phyloP scores from a whole-genome alignment of 2,329 filamentous ascomycete genomes.

The Allantophomopsis lycopodina region DNA sequence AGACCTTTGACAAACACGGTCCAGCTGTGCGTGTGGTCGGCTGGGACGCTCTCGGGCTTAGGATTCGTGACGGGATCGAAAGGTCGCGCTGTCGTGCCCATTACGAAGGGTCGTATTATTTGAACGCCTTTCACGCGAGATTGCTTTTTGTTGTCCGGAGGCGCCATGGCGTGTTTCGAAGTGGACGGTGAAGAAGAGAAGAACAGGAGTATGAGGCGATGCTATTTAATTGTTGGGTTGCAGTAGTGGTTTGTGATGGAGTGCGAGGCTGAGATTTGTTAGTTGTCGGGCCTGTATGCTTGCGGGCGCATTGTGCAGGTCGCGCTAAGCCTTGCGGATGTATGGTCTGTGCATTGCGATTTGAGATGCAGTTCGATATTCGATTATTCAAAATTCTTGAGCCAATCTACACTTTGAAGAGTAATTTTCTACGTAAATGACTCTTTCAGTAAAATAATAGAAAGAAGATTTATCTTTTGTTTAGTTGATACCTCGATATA shows the following conservation, averaged over 20 bases:
- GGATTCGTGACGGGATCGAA: conserved; percentile 70
- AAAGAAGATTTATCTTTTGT: no score
- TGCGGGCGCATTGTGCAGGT: no score
- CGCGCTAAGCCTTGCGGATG: no score
- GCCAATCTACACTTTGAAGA: no score
- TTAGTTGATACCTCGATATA: no score
- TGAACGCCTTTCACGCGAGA: conserved; percentile 48
- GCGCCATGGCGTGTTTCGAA: conserved; percentile 32
- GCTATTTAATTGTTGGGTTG: conserved; percentile 1
- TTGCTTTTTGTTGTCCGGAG: conserved; percentile 37
- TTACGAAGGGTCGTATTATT: conserved; percentile 52
- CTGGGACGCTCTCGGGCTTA: conserved; percentile 61
- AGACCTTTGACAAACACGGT: conserved; percentile 85
- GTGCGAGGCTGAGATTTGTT: conserved; percentile 4
- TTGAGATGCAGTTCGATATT: no score
- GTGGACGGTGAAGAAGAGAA: no score
- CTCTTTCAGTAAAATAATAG: no score
- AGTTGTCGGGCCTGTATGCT: conserved; percentile 1
- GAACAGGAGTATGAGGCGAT: neutral
- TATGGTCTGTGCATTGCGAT: no score
- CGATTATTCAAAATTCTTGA: no score
- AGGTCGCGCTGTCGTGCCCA: conserved; percentile 66
- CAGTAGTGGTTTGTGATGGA: neutral
- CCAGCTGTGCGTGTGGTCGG: conserved; percentile 96
- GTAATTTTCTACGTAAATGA: no score